A percentile compares a stretch with the other conserved stretches of the same genome.
These are phyloP conservation scores for Ceratobasidium sp. DNA, from an alignment of 1,284 basidiomycete genomes.

Conservation along the genomic window DNA sequence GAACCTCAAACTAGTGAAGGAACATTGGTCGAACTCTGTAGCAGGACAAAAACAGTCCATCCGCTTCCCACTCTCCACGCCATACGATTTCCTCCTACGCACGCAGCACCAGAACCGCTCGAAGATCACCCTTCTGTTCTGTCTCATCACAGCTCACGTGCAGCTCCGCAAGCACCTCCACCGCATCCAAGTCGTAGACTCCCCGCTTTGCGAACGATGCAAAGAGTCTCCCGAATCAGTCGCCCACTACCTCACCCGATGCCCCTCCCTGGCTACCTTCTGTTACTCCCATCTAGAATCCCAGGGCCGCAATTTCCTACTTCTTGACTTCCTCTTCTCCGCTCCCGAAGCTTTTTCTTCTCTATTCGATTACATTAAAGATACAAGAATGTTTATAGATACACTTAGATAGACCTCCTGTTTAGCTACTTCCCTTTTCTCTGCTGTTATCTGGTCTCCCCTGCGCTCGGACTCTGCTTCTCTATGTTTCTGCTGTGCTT, in stretches of 20 bases:
- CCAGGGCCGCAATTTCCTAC: background rate
- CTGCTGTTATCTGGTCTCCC: too few relatives aligned
- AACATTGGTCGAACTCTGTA: background rate
- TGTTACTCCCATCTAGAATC: background rate
- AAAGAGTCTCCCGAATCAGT: background rate
- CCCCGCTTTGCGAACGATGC: background rate
- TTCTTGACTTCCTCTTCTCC: background rate
- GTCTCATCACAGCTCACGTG: slow-evolving; percentile 23
- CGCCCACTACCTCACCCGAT: slow-evolving; percentile 7
- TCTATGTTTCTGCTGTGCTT: too few relatives aligned
- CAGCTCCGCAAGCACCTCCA: slow-evolving; percentile 5
- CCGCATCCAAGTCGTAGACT: background rate
- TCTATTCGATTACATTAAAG: slow-evolving; percentile 14
- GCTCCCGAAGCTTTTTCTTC: background rate
- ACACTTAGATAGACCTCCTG: too few relatives aligned
- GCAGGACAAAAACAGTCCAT: background rate
- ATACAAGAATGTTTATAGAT: too few relatives aligned
- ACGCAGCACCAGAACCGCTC: background rate
- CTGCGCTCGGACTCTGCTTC: too few relatives aligned
- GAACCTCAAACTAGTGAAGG: background rate
- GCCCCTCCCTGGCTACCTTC: background rate
- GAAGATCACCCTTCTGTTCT: slow-evolving; percentile 2
- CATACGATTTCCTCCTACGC: background rate
- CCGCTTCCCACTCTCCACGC: background rate
- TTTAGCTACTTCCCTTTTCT: too few relatives aligned